Evolutionary conservation across 176 grass and related monocot species (phyloP).

Genomic region (Aegilops longissima): DNA sequence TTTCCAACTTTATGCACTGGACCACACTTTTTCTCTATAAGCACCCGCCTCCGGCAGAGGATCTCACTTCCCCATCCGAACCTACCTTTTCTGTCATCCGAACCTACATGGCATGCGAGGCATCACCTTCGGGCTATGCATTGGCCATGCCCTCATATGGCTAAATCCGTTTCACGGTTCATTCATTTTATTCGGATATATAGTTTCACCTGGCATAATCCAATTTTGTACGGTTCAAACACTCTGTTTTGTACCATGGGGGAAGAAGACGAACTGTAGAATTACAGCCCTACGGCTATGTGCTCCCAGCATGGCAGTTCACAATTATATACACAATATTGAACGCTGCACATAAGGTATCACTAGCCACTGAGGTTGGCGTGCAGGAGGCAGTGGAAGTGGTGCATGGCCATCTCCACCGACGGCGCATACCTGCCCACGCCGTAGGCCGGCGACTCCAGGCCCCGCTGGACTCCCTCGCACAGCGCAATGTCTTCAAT

Average conservation of each 20-base stretch:
- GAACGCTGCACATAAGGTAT: neutral
- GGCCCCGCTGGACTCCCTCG: slow-evolving; percentile 81
- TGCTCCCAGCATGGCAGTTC: neutral
- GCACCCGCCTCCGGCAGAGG: no score
- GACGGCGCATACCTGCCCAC: slow-evolving; percentile 71
- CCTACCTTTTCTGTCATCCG: no score
- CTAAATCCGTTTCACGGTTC: neutral
- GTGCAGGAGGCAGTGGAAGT: slow-evolving; percentile 81
- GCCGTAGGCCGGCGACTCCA: slow-evolving; percentile 71
- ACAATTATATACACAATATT: neutral
- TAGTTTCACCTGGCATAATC: neutral
- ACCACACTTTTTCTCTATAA: no score
- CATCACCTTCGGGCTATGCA: no score
- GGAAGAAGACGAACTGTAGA: neutral
- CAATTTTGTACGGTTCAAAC: neutral
- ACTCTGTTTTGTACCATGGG: neutral
- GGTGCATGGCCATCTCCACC: slow-evolving; percentile 95
- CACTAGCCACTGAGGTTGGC: slow-evolving; percentile 22
- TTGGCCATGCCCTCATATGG: no score
- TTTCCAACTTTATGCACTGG: no score
- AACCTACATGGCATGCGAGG: no score
- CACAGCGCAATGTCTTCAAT: slow-evolving; percentile 89
- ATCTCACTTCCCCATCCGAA: no score
- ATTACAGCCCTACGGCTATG: neutral
- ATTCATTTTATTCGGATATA: neutral